Conservation (phyloP, 768 basidiomycete genomes). For the Pisolithus microcarpus region DNA sequence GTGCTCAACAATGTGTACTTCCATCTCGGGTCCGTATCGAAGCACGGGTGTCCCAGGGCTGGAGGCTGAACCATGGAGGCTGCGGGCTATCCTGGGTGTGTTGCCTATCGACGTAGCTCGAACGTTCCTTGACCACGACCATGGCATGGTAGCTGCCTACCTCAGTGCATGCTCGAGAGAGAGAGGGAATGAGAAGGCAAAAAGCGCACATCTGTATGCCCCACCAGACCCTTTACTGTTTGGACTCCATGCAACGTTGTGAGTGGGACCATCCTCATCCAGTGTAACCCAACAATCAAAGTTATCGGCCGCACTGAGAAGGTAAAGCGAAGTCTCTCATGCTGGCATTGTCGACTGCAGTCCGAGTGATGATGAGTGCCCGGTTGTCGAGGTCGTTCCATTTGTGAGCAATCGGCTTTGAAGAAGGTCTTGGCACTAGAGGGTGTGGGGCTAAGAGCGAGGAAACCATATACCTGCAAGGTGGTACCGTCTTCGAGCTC, state of each 20-base stretch:
- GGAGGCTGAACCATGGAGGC: conserved; percentile 22
- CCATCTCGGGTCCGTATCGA: conserved; percentile 29
- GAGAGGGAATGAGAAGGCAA: conserved; percentile 10
- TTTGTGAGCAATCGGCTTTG: conserved; percentile 90
- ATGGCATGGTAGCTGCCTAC: conserved; percentile 23
- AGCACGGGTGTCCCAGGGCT: conserved; percentile 20
- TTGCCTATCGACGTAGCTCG: conserved; percentile 17
- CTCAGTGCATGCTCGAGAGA: conserved; percentile 21
- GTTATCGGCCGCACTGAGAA: conserved; percentile 85
- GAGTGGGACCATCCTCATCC: conserved; percentile 97
- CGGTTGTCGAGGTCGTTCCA: conserved; percentile 95
- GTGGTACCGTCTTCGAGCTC: conserved; percentile 87
- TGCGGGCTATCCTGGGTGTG: conserved; percentile 14
- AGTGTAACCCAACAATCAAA: conserved; percentile 84
- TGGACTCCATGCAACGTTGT: conserved; percentile 93
- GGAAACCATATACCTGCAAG: conserved; percentile 81
- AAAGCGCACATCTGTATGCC: conserved; percentile 82
- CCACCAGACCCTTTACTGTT: conserved; percentile 96
- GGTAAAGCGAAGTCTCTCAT: conserved; percentile 91
- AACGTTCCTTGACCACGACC: conserved; percentile 20
- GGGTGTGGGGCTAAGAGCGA: conserved; percentile 48
- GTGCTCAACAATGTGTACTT: conserved; percentile 40
- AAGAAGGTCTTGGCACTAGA: conserved; percentile 88
- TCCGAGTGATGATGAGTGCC: conserved; percentile 85
- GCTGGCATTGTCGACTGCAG: conserved; percentile 94